phyloP scores from a whole-genome alignment of 441 rosid species.

The Mallotus japonicus region DNA sequence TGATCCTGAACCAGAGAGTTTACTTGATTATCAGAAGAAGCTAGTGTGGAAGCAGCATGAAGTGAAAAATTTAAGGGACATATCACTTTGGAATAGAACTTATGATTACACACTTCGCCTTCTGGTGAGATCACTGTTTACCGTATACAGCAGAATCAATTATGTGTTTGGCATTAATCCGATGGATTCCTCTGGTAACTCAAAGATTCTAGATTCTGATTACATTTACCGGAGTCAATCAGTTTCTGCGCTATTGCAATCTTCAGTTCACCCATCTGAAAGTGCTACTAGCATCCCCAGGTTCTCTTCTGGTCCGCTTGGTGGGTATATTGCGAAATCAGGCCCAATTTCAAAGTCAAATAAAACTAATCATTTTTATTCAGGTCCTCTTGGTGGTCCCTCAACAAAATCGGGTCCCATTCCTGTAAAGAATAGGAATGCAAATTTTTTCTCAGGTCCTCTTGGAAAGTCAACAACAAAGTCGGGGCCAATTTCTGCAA shows the following conservation, averaged over 20 bases:
- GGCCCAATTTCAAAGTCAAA: slow-evolving; percentile 49
- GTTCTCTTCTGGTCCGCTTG: slow-evolving; percentile 83
- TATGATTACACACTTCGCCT: slow-evolving; percentile 71
- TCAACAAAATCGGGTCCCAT: slow-evolving; percentile 50
- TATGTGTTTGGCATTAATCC: slow-evolving; percentile 63
- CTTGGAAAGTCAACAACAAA: slow-evolving; percentile 51
- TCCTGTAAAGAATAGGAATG: slow-evolving; percentile 40
- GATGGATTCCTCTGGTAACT: slow-evolving; percentile 37
- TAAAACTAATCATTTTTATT: slow-evolving; percentile 56
- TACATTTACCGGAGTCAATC: slow-evolving; percentile 64
- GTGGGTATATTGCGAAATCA: slow-evolving; percentile 43
- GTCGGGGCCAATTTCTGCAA: slow-evolving; percentile 57
- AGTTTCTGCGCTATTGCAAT: slow-evolving; percentile 59
- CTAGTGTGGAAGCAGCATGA: slow-evolving; percentile 85
- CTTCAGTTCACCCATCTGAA: slow-evolving; percentile 57
- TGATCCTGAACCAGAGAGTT: slow-evolving; percentile 53
- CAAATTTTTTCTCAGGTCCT: slow-evolving; percentile 73
- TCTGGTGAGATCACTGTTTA: slow-evolving; percentile 72
- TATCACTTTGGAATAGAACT: slow-evolving; percentile 86
- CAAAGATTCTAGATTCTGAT: slow-evolving; percentile 49
- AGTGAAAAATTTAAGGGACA: slow-evolving; percentile 68
- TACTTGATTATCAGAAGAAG: slow-evolving; percentile 71
- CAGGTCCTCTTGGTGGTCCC: slow-evolving; percentile 71
- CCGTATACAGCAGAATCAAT: slow-evolving; percentile 61
- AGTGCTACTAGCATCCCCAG: slow-evolving; percentile 42